A percentile compares a stretch with the other conserved stretches of the same genome.
phyloP scores from a whole-genome alignment of 1,284 basidiomycete species.

The Pseudozyma sp. region DNA sequence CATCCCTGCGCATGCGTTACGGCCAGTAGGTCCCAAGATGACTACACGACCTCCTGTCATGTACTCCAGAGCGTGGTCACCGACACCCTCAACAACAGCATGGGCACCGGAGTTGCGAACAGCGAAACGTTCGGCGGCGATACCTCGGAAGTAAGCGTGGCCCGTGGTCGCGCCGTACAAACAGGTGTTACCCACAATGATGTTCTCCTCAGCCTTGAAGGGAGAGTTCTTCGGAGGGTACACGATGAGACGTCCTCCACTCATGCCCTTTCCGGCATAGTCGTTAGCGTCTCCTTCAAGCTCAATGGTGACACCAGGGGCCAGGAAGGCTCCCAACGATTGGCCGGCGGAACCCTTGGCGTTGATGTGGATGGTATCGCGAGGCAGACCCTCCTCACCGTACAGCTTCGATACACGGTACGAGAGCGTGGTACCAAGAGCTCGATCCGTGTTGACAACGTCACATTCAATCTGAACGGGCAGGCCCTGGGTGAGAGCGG shows the following conservation, averaged over 20 bases:
- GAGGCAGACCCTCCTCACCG: constrained; percentile 63
- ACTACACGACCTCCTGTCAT: constrained; percentile 63
- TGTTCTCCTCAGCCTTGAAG: constrained; percentile 67
- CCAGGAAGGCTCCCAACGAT: constrained; percentile 64
- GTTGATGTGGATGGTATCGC: constrained; percentile 67
- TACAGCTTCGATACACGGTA: constrained; percentile 66
- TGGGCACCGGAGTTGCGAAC: constrained; percentile 67
- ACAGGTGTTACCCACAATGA: constrained; percentile 62
- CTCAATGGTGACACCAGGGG: constrained; percentile 64
- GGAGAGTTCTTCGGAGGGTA: constrained; percentile 64
- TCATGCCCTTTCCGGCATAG: constrained; percentile 60
- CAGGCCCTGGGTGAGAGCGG: constrained; percentile 59
- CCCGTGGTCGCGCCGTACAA: constrained; percentile 58
- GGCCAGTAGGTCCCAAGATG: constrained; percentile 57
- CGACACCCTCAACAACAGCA: constrained; percentile 64
- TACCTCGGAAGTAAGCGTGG: constrained; percentile 63
- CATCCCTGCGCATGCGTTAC: too few species aligned
- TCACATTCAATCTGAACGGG: constrained; percentile 67
- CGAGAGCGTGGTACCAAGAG: constrained; percentile 65
- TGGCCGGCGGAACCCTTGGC: constrained; percentile 65
- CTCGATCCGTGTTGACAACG: constrained; percentile 66
- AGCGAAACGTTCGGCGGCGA: constrained; percentile 65
- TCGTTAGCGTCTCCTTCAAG: constrained; percentile 65
- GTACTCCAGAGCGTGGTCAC: constrained; percentile 63
- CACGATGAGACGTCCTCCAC: constrained; percentile 62